Percentiles rank a stretch among this genome's conserved stretches.
phyloP scores from a whole-genome alignment of 2,329 filamentous ascomycete genomes.

The Nothomitra cinnamomea region DNA sequence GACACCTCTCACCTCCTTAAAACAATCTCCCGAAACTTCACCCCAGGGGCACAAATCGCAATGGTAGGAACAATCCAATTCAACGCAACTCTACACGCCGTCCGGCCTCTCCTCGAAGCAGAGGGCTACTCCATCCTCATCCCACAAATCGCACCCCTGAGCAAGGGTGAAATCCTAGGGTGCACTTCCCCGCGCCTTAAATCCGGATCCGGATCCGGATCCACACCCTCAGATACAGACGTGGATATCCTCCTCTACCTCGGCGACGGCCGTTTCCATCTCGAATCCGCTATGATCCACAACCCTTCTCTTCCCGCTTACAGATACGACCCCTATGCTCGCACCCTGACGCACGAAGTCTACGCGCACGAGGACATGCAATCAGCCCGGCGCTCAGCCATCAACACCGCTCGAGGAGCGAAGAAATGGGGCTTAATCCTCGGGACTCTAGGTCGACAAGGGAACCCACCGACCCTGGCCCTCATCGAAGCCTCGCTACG shows the following conservation, averaged over 20 bases:
- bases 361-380: constrained; percentile 92
- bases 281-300: constrained; percentile 98
- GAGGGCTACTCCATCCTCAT: constrained; percentile 76
- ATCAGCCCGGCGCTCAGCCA: constrained; percentile 58
- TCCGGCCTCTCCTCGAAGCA: constrained; percentile 58
- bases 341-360: constrained; percentile 74
- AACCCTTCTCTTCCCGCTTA: constrained; percentile 85
- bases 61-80: constrained; percentile 97
- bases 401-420: constrained; percentile 56
- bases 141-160: constrained; percentile 82
- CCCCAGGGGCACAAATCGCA: constrained; percentile 69
- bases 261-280: constrained; percentile 84
- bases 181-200: constrained; percentile 75
- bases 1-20: constrained; percentile 76
- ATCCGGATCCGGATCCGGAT: constrained; percentile 23
- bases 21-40: constrained; percentile 78
- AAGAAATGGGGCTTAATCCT: constrained; percentile 91
- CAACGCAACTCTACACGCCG: constrained; percentile 87
- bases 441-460: constrained; percentile 80
- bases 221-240: constrained; percentile 23
- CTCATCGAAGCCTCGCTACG: constrained; percentile 67
- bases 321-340: constrained; percentile 90
- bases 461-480: constrained; percentile 81
- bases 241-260: constrained; percentile 76
- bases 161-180: constrained; percentile 91